A percentile compares a stretch with the other conserved stretches of the same genome.
These are phyloP conservation scores for Eragrostis curvula DNA, from an alignment of 176 grass and related monocot genomes.

Conservation along the genomic window DNA sequence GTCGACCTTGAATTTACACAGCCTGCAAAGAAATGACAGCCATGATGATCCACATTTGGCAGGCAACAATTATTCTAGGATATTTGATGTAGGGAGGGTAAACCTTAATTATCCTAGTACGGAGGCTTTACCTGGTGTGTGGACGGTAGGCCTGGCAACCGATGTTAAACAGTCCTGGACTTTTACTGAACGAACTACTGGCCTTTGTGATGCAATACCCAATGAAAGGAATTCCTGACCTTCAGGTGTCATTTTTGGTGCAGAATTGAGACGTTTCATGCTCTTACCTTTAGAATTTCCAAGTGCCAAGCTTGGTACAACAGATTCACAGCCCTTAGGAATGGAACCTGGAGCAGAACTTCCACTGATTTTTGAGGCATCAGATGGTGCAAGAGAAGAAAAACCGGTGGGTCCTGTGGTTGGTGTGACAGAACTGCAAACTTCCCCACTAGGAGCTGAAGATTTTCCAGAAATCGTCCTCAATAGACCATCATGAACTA, in stretches of 20 bases:
- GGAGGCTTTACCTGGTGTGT: slow-evolving; percentile 30
- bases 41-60: neutral
- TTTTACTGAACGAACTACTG: slow-evolving; percentile 22
- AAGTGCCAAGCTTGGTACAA: slow-evolving; percentile 46
- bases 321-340: slow-evolving; percentile 36
- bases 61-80: neutral
- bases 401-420: slow-evolving; percentile 6
- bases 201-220: slow-evolving; percentile 36
- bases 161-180: neutral
- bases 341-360: slow-evolving; percentile 6
- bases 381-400: slow-evolving; percentile 38
- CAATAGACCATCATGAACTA: slow-evolving; percentile 38
- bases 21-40: slow-evolving; percentile 17
- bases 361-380: slow-evolving; percentile 14
- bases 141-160: slow-evolving; percentile 7
- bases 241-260: slow-evolving; percentile 37
- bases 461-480: slow-evolving; percentile 43
- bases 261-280: slow-evolving; percentile 1
- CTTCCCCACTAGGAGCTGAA: slow-evolving; percentile 27
- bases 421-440: slow-evolving; percentile 14
- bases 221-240: slow-evolving; percentile 42
- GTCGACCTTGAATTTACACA: slow-evolving; percentile 14
- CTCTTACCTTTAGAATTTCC: slow-evolving; percentile 29
- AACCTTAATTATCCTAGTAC: neutral
- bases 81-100: neutral